These are phyloP conservation scores for Aspergillus sp. DNA, from an alignment of 2,329 filamentous ascomycete genomes.

Conservation along the genomic window DNA sequence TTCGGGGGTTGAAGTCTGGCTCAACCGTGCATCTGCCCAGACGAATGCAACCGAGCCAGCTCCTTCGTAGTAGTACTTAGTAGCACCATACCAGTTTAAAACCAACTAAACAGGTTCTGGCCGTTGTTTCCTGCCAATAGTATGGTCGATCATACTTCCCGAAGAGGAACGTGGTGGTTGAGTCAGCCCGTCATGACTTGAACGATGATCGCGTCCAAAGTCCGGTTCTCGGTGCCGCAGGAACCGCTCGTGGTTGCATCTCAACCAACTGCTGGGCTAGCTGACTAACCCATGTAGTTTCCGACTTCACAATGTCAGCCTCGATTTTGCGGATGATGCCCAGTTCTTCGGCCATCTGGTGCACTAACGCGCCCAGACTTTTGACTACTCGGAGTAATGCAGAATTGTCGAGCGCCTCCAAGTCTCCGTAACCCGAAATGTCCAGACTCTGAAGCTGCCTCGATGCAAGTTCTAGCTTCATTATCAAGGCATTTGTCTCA, in stretches of 20 bases:
- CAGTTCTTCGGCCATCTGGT: conserved; percentile 39
- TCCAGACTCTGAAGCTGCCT: conserved; percentile 39
- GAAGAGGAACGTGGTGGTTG: background rate
- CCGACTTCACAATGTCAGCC: conserved; percentile 32
- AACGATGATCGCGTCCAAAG: conserved; percentile 26
- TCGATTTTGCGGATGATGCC: conserved; percentile 37
- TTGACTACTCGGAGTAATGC: conserved; percentile 32
- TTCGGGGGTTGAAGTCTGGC: background rate
- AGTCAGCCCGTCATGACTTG: conserved; percentile 9
- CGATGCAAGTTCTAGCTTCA: conserved; percentile 35
- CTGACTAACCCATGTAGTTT: conserved; percentile 33
- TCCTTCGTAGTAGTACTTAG: background rate
- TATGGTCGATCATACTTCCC: background rate
- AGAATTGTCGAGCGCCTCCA: conserved; percentile 25
- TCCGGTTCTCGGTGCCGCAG: conserved; percentile 18
- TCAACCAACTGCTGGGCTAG: conserved; percentile 27
- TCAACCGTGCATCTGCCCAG: background rate
- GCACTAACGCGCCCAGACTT: conserved; percentile 30
- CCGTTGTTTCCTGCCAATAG: background rate
- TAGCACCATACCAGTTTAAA: background rate
- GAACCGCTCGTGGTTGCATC: conserved; percentile 1
- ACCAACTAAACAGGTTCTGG: conserved; percentile 2
- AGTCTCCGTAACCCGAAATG: conserved; percentile 30
- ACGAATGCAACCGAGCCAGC: background rate
- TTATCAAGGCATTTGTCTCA: conserved; percentile 27